Percentiles rank a stretch among this genome's conserved stretches.
These are phyloP conservation scores for Cryphonectria carpinicola DNA, from an alignment of 2,329 filamentous ascomycete species.

Conservation along the genomic window DNA sequence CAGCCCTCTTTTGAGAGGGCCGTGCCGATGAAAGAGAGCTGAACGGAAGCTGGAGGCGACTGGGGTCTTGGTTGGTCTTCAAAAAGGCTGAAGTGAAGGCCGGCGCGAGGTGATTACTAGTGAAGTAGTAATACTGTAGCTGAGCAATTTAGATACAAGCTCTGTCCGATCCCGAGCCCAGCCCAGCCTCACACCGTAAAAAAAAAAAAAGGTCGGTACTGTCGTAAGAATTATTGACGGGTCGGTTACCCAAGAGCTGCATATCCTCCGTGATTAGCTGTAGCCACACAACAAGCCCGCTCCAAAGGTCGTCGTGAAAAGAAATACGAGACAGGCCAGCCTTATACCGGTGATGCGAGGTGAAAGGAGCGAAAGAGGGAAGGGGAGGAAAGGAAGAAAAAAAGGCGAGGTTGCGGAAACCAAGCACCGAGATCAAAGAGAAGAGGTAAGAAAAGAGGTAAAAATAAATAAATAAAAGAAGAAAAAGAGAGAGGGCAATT, in stretches of 20 bases:
- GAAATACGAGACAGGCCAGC: not conserved
- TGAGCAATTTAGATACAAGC: not conserved
- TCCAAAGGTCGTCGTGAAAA: not conserved
- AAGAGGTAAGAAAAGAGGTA: not conserved
- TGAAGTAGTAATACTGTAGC: not conserved
- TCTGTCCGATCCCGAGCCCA: not conserved
- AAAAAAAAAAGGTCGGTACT: not conserved
- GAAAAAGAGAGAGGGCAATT: not conserved
- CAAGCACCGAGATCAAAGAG: not conserved
- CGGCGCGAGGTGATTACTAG: not conserved
- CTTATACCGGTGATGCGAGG: not conserved
- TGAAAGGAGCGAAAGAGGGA: not conserved
- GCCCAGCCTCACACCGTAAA: constrained; percentile 3
- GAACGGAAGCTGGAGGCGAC: not conserved
- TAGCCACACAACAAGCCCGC: constrained; percentile 8
- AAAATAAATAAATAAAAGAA: not conserved
- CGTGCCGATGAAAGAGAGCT: not conserved
- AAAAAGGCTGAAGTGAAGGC: not conserved
- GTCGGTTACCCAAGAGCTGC: not conserved
- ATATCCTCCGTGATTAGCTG: constrained; percentile 7
- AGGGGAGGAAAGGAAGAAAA: not conserved
- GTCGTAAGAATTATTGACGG: not conserved
- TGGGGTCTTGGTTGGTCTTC: not conserved
- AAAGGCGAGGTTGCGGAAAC: not conserved
- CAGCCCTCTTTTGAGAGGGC: not conserved